These are phyloP conservation scores for Penicillium daleae DNA, from an alignment of 495 filamentous ascomycete species.

Conservation along the genomic window DNA sequence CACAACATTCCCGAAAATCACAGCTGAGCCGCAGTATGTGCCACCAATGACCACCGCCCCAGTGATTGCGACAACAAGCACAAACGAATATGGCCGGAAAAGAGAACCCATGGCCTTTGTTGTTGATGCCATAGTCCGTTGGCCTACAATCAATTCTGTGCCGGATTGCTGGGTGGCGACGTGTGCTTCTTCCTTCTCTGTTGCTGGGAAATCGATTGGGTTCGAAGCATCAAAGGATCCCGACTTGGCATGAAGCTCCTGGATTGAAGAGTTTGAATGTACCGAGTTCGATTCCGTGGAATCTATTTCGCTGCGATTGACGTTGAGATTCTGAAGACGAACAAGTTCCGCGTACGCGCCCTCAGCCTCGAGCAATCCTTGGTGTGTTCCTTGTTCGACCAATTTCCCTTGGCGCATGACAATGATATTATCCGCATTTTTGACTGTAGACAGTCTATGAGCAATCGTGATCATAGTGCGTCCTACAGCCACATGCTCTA, in stretches of 20 bases:
- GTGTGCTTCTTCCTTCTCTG: not conserved
- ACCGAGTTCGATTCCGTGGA: not conserved
- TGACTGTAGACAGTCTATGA: slow-evolving; percentile 46
- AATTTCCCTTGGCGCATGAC: slow-evolving; percentile 58
- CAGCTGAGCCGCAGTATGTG: slow-evolving; percentile 45
- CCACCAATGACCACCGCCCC: slow-evolving; percentile 44
- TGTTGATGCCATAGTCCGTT: slow-evolving; percentile 6
- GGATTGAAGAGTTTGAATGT: not conserved
- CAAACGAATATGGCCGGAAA: slow-evolving; percentile 37
- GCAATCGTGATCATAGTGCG: slow-evolving; percentile 48
- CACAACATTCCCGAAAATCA: slow-evolving; percentile 54
- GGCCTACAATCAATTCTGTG: not conserved
- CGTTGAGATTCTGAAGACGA: slow-evolving; percentile 37
- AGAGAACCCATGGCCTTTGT: slow-evolving; percentile 4
- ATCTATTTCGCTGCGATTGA: not conserved
- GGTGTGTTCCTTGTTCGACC: slow-evolving; percentile 56
- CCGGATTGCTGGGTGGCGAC: not conserved
- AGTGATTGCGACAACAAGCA: slow-evolving; percentile 36
- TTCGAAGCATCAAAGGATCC: not conserved
- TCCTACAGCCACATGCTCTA: slow-evolving; percentile 44
- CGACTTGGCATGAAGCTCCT: not conserved
- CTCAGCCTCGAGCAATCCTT: slow-evolving; percentile 33
- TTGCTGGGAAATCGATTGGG: not conserved
- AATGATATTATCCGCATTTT: slow-evolving; percentile 65
- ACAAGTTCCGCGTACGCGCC: slow-evolving; percentile 49